Evolutionary conservation across 169 alveolate genomes (phyloP).

Genomic region (Plasmodium chabaudi): DNA sequence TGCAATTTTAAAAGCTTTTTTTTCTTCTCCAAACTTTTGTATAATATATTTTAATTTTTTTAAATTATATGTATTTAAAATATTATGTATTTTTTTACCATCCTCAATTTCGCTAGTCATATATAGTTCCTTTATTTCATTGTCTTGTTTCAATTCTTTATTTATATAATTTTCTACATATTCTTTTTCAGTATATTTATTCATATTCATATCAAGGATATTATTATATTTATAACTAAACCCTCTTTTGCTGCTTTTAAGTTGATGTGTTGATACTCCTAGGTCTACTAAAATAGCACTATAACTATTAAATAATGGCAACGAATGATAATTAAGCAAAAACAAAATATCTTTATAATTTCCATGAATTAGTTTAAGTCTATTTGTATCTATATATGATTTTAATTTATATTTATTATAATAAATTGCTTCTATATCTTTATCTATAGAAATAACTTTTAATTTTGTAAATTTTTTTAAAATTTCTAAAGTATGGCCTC

Average conservation of each 20-base stretch:
- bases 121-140: not conserved
- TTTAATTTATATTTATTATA: conserved; percentile 71
- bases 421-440: conserved; percentile 85
- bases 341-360: conserved; percentile 77
- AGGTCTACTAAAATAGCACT: conserved; percentile 84
- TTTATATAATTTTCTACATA: not conserved
- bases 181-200: conserved; percentile 42
- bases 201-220: conserved; percentile 86
- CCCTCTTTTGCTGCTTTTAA: conserved; percentile 80
- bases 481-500: conserved; percentile 85
- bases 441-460: conserved; percentile 80
- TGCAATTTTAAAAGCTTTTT: conserved; percentile 69
- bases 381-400: conserved; percentile 50
- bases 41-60: conserved; percentile 58
- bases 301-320: conserved; percentile 79
- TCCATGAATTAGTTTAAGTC: conserved; percentile 78
- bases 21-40: conserved; percentile 64
- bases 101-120: not conserved
- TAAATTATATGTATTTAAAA: conserved; percentile 54
- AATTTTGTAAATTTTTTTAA: conserved; percentile 53
- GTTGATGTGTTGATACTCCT: conserved; percentile 85
- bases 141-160: not conserved
- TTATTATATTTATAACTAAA: conserved; percentile 83
- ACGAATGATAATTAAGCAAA: conserved; percentile 69
- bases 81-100: conserved; percentile 9